Percentiles rank a stretch among this genome's conserved stretches.
Evolutionary conservation across 768 basidiomycete species (phyloP).

Genomic region (Termitomyces heimii): DNA sequence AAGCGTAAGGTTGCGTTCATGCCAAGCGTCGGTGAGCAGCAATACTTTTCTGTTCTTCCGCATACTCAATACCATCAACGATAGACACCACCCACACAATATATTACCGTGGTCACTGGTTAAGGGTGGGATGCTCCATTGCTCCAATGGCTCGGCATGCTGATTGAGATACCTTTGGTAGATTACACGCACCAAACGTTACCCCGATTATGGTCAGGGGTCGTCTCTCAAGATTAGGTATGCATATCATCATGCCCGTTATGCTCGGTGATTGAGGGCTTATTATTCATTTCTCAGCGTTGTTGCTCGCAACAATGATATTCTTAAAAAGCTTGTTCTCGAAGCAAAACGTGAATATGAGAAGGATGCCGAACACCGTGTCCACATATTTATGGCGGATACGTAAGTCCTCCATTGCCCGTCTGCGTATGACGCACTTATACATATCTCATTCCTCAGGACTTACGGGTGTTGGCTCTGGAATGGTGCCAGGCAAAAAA

Average conservation of each 20-base stretch:
- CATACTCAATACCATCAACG: slow-evolving; percentile 2
- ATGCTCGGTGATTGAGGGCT: slow-evolving; percentile 10
- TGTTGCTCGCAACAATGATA: slow-evolving; percentile 83
- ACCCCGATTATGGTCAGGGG: slow-evolving; percentile 70
- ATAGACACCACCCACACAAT: slow-evolving; percentile 84
- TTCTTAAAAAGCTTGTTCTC: slow-evolving; percentile 79
- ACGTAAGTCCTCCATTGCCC: slow-evolving; percentile 47
- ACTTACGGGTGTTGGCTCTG: slow-evolving; percentile 79
- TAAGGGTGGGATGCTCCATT: slow-evolving; percentile 47
- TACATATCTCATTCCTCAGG: slow-evolving; percentile 24
- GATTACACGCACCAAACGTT: slow-evolving; percentile 79
- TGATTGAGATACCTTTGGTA: slow-evolving; percentile 22
- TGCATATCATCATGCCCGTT: slow-evolving; percentile 1
- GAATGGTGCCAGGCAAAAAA: slow-evolving; percentile 85
- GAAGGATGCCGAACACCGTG: slow-evolving; percentile 86
- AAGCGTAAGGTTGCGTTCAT: slow-evolving; percentile 82
- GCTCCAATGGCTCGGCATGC: slow-evolving; percentile 9
- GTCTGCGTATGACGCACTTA: neutral
- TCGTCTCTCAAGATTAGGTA: slow-evolving; percentile 79
- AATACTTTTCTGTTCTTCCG: slow-evolving; percentile 7
- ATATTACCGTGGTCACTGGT: slow-evolving; percentile 87
- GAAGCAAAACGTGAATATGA: slow-evolving; percentile 88
- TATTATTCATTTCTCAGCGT: slow-evolving; percentile 43
- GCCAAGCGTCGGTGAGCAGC: slow-evolving; percentile 68
- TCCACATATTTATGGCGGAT: slow-evolving; percentile 86